Evolutionary conservation across 352 stramenopile genomes (phyloP), one percentile per base, ranked within the genome.

Genomic region (Thraustochytrium striatum): DNA sequence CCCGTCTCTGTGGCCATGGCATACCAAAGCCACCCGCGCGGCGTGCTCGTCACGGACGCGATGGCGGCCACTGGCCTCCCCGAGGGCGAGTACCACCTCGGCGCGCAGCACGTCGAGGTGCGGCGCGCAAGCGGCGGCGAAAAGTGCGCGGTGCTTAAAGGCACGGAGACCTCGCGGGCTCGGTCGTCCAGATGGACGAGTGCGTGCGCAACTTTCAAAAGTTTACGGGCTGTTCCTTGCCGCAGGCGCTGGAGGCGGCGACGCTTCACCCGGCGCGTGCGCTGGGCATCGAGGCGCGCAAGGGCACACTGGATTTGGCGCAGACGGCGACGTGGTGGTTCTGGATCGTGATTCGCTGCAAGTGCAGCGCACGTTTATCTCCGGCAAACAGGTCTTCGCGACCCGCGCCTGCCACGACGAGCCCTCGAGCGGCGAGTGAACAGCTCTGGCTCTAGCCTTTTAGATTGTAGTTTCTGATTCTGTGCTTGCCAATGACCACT

Each of bases 81-180:
- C 0, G 85, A 87, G 8, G 91, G 88, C 0, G 75, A 81, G 35
- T 88, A 94, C 79, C 86, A 89, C n/a, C 86, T 96, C 3, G 91
- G 89, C 0, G 86, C 85, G 28, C 85, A 90, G 58, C 81, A 81
- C 9, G 90, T 95, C 30, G 86, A 89, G 0, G 87, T 93, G 57
- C 57, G 5, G 21, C 28, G 57, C 57, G 13, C 13, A 52, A 13
- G 50, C 13, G 8, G 38, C 9, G 35, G 30, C 36, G 50, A 58
- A 52, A 58, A 65, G 28, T n/a, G n/a, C n/a, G 82, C 82, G 0
- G 82, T 85, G 2, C 57, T 95, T 13, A 68, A 82, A 1, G 89
- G 88, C 35, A 94, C 89, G 19, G 86, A 89, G 52, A 93, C 89
- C 88, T 96, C 44, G 91, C 91, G 2, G 91, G 91, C 30, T 93